Conservation (phyloP, 192 early-diverging fungal species). For the Coemansia sp. region DNA sequence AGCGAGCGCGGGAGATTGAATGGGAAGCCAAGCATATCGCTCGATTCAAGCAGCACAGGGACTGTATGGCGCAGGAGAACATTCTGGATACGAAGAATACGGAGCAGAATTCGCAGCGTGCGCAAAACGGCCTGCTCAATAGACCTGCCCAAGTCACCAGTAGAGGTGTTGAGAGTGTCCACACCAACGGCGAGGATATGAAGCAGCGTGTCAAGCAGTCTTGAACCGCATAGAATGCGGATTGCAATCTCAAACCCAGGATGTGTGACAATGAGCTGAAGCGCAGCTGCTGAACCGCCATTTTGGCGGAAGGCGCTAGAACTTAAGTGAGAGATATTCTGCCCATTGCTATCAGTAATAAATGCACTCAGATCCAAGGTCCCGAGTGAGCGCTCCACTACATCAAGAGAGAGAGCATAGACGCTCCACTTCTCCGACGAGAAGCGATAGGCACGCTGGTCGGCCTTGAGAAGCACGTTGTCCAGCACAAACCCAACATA, state of each 20-base stretch:
- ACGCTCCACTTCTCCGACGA: conserved; percentile 79
- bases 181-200: conserved; percentile 64
- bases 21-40: conserved; percentile 51
- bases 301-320: conserved; percentile 5
- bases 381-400: conserved; percentile 79
- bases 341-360: conserved; percentile 14
- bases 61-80: conserved; percentile 68
- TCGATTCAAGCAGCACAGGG: conserved; percentile 57
- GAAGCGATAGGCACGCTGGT: conserved; percentile 65
- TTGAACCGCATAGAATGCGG: conserved; percentile 74
- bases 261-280: conserved; percentile 62
- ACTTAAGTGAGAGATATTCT: not conserved
- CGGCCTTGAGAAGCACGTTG: conserved; percentile 77
- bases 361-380: conserved; percentile 71
- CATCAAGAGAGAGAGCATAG: conserved; percentile 55
- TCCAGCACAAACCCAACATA: conserved; percentile 89
- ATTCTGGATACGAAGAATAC: conserved; percentile 74
- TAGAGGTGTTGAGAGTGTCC: conserved; percentile 57
- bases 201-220: conserved; percentile 70
- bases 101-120: conserved; percentile 64
- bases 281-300: conserved; percentile 12
- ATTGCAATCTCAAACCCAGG: conserved; percentile 86
- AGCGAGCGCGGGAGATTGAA: conserved; percentile 59
- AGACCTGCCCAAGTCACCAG: conserved; percentile 26
- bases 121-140: conserved; percentile 35